A percentile compares a stretch with the other conserved stretches of the same genome.
phyloP scores from a whole-genome alignment of 2,329 filamentous ascomycete species.

The Xylaria sp. region DNA sequence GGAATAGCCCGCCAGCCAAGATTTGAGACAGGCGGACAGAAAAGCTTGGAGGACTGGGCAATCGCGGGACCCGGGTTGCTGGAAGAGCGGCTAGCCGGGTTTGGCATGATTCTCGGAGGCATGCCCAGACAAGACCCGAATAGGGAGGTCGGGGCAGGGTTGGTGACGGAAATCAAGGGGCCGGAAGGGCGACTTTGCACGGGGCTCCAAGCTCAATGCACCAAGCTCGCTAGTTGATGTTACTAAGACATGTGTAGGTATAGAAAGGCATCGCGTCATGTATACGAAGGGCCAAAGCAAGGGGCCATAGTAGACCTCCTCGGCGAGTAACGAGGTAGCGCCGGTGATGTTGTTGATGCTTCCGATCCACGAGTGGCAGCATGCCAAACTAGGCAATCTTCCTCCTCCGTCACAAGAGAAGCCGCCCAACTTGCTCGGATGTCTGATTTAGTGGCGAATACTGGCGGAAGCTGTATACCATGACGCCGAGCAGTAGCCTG shows the following conservation, averaged over 20 bases:
- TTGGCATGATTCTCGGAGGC: slow-evolving; percentile 43
- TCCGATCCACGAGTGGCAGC: slow-evolving; percentile 7
- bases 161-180: slow-evolving; percentile 34
- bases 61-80: slow-evolving; percentile 33
- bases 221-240: slow-evolving; percentile 24
- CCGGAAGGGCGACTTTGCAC: slow-evolving; percentile 30
- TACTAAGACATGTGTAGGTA: background rate
- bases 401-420: background rate
- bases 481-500: slow-evolving; percentile 19
- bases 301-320: slow-evolving; percentile 4
- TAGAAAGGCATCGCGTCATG: background rate
- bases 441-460: slow-evolving; percentile 7
- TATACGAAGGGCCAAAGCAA: slow-evolving; percentile 5
- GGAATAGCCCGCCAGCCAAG: slow-evolving; percentile 25
- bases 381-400: slow-evolving; percentile 25
- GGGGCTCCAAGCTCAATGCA: slow-evolving; percentile 28
- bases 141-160: slow-evolving; percentile 43
- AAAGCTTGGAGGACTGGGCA: slow-evolving; percentile 2
- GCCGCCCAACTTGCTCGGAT: slow-evolving; percentile 7
- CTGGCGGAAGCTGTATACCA: slow-evolving; percentile 27
- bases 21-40: slow-evolving; percentile 3
- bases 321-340: background rate
- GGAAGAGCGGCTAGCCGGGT: slow-evolving; percentile 41
- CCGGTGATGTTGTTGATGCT: slow-evolving; percentile 18
- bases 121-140: slow-evolving; percentile 39